phyloP scores from a whole-genome alignment of 441 rosid species.

The Brassica hybrid region DNA sequence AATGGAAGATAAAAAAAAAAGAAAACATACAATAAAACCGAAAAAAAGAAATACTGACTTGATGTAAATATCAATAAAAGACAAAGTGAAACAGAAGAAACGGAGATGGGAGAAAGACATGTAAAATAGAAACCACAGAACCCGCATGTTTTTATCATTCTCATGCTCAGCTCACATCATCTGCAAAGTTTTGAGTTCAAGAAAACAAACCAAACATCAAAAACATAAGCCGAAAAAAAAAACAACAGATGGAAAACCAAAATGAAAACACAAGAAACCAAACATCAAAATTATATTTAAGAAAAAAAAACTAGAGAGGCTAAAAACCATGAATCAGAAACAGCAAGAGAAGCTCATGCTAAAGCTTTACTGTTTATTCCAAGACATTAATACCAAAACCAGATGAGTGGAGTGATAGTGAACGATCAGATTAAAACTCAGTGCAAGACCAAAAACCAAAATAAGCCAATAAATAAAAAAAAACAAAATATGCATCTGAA shows the following conservation, averaged over 20 bases:
- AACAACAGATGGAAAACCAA: constrained; percentile 5
- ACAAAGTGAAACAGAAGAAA: constrained; percentile 25
- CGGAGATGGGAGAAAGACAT: constrained; percentile 14
- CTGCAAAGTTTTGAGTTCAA: constrained; percentile 64
- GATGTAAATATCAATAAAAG: neutral
- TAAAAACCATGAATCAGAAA: too few relatives aligned
- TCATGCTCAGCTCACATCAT: constrained; percentile 60
- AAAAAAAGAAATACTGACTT: neutral
- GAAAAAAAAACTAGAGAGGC: too few relatives aligned
- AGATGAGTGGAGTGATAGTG: too few relatives aligned
- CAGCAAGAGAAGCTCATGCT: too few relatives aligned
- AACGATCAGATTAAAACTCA: too few relatives aligned
- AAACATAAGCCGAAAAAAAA: constrained; percentile 16
- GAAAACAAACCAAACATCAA: constrained; percentile 40
- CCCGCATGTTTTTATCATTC: constrained; percentile 47
- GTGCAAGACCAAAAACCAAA: neutral
- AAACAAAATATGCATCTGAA: too few relatives aligned
- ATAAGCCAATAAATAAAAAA: too few relatives aligned
- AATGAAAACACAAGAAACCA: neutral
- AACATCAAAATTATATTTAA: too few relatives aligned
- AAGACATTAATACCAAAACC: too few relatives aligned
- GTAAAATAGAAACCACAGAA: constrained; percentile 36
- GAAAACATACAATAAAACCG: neutral
- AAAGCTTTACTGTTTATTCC: too few relatives aligned
- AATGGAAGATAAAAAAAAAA: constrained; percentile 14